Evolutionary conservation across 2,329 filamentous ascomycete genomes (phyloP), one percentile per base, ranked within the genome.

Genomic region (Fulvia fulva): DNA sequence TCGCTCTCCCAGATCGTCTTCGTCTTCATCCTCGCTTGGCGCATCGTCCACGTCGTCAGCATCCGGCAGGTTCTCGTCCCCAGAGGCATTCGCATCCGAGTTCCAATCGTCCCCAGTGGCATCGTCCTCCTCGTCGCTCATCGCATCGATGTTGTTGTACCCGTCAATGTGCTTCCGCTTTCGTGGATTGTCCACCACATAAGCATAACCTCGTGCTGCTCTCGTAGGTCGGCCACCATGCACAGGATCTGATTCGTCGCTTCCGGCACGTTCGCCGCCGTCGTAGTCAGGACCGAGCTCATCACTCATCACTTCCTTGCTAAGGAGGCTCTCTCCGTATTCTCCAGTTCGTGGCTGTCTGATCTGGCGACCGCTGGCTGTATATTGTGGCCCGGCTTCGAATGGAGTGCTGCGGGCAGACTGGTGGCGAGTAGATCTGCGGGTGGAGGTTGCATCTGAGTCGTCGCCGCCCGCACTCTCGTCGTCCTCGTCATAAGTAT

Each of bases 401-500:
- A 84, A 83, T 0, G 91, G 88, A 0, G 90, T 91, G 62, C 85
- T 86, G 9, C 70, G 86, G 81, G 41, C 87, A 43, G 65, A 70
- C 26, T 60, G 60, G 83, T 91, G 89, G 25, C 93, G 78, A 9
- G 77, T 77, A 4, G 84, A 86, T 49, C 81, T 78, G 46, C 83
- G 86, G 19, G 85, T 82, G 12, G 90, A 90, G 6, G 87, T 83
- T 19, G 77, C 76, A 60, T 79, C 92, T 72, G 86, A 87, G 69
- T 87, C 84, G n/a, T 83, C 84, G 56, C 80, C 83, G 53, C 87
- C 85, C 34, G 87, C 87, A n/a, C 50, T 43, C 5, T 57, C 55
- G n/a, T 95, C 90, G 23, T 95, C 90, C 53, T 97, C 92, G 0
- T 91, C 95, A 71, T 90, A 99, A 0, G 91, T 99, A 71, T 99